Conservation (phyloP, 2,329 filamentous ascomycete species). For the Exophiala viscosa region DNA sequence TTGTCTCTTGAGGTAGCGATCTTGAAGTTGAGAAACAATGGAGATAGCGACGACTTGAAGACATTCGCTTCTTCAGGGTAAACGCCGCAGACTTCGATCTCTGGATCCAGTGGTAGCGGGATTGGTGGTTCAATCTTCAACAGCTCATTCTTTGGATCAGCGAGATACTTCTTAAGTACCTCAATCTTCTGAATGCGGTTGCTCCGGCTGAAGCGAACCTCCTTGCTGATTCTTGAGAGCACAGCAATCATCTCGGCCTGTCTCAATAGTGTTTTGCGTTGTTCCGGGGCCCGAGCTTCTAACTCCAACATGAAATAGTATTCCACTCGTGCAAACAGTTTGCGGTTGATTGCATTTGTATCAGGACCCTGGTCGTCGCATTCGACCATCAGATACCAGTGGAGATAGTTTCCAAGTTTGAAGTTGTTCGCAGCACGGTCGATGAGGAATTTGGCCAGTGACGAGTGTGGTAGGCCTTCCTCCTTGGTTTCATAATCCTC, state of each 20-base stretch:
- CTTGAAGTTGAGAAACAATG: slow-evolving; percentile 86
- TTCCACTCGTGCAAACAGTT: slow-evolving; percentile 86
- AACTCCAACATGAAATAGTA: slow-evolving; percentile 94
- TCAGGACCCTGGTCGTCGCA: slow-evolving; percentile 78
- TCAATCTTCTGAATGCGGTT: slow-evolving; percentile 78
- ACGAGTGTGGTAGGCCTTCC: slow-evolving; percentile 69
- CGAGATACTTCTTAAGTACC: slow-evolving; percentile 75
- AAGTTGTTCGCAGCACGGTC: slow-evolving; percentile 83
- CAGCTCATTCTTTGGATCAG: slow-evolving; percentile 87
- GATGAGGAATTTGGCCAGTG: slow-evolving; percentile 84
- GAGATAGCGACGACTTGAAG: slow-evolving; percentile 92
- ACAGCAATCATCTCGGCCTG: slow-evolving; percentile 89
- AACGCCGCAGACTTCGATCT: slow-evolving; percentile 72
- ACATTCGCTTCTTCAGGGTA: slow-evolving; percentile 81
- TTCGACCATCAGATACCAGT: slow-evolving; percentile 99
- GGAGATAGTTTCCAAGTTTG: slow-evolving; percentile 86
- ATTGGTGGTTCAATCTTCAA: slow-evolving; percentile 78
- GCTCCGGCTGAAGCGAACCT: slow-evolving; percentile 76
- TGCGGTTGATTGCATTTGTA: slow-evolving; percentile 66
- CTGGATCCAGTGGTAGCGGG: slow-evolving; percentile 83
- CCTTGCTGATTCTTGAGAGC: slow-evolving; percentile 81
- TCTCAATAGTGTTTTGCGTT: slow-evolving; percentile 70
- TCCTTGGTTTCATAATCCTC: slow-evolving; percentile 69
- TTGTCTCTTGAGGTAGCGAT: slow-evolving; percentile 51
- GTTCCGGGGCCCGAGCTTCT: slow-evolving; percentile 68